phyloP scores from a whole-genome alignment of 2,329 filamentous ascomycete species.

The Fusarium secorum region DNA sequence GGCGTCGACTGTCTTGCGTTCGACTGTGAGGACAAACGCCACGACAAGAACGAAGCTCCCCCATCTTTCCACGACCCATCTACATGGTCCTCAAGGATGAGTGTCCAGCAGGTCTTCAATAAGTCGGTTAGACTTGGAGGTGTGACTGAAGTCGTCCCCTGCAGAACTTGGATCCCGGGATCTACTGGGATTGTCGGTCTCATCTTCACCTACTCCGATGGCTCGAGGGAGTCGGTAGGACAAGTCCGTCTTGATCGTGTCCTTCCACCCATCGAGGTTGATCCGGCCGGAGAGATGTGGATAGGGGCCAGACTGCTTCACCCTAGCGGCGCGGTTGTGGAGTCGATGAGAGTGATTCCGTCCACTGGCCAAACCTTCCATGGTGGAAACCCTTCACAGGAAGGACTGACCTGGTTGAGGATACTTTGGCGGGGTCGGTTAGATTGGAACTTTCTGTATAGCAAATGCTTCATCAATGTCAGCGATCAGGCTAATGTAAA shows the following conservation, averaged over 20 bases:
- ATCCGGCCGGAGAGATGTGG: conserved; percentile 8
- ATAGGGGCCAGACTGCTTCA: background rate
- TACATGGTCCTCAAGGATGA: background rate
- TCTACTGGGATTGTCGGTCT: conserved; percentile 13
- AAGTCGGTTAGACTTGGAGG: background rate
- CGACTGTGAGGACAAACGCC: background rate
- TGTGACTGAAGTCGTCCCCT: background rate
- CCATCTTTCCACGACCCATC: background rate
- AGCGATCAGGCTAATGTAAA: background rate
- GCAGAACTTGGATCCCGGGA: conserved; percentile 2
- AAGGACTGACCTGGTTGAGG: background rate
- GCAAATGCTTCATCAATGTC: background rate
- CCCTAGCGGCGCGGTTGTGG: background rate
- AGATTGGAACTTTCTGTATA: conserved; percentile 8
- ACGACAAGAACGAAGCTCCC: background rate
- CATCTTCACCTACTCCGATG: conserved; percentile 3
- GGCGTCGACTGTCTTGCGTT: conserved; percentile 10
- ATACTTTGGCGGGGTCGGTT: background rate
- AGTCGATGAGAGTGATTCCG: conserved; percentile 5
- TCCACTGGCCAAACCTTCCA: background rate
- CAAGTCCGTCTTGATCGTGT: conserved; percentile 13
- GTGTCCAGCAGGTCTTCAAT: background rate
- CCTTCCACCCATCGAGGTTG: background rate
- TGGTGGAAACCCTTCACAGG: background rate
- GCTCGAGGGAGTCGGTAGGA: conserved; percentile 10